Conservation (phyloP, 2,329 filamentous ascomycete species). For the Penicillium thymicola region DNA sequence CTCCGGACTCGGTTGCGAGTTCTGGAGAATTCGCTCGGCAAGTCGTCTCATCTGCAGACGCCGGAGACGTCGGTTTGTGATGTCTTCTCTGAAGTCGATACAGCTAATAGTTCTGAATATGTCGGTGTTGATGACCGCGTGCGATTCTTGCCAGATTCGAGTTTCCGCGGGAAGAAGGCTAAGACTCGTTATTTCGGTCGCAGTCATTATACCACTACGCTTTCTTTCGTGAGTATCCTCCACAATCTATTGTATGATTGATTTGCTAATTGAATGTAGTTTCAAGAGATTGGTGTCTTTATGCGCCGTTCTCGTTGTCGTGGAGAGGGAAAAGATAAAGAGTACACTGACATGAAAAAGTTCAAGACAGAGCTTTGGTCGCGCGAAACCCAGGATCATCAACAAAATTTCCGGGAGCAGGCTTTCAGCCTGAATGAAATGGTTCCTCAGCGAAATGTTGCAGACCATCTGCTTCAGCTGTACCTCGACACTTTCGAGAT, state of each 20-base stretch:
- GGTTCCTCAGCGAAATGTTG: conserved; percentile 46
- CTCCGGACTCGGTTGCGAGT: conserved; percentile 27
- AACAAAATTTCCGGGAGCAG: conserved; percentile 30
- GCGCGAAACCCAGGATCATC: conserved; percentile 29
- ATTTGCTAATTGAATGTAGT: conserved; percentile 19
- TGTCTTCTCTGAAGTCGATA: conserved; percentile 13
- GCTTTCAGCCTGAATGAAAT: conserved; percentile 31
- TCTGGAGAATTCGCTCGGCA: conserved; percentile 28
- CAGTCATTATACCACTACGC: conserved; percentile 28
- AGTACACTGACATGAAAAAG: conserved; percentile 28
- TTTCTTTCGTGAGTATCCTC: conserved; percentile 31
- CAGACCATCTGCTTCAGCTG: conserved; percentile 51
- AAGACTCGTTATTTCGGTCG: conserved; percentile 33
- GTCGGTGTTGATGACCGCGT: conserved; percentile 27
- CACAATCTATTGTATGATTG: background rate
- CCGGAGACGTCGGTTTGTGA: conserved; percentile 26
- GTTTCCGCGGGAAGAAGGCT: conserved; percentile 31
- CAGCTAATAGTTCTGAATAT: conserved; percentile 11
- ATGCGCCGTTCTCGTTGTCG: conserved; percentile 20
- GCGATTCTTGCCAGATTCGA: conserved; percentile 26
- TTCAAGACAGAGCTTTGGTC: conserved; percentile 30
- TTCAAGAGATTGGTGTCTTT: conserved; percentile 29
- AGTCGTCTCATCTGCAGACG: conserved; percentile 19
- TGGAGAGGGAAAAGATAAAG: conserved; percentile 19
- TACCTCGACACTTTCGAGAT: conserved; percentile 59